phyloP scores from a whole-genome alignment of 1,284 basidiomycete genomes.

The Chalciporus piperatoides region DNA sequence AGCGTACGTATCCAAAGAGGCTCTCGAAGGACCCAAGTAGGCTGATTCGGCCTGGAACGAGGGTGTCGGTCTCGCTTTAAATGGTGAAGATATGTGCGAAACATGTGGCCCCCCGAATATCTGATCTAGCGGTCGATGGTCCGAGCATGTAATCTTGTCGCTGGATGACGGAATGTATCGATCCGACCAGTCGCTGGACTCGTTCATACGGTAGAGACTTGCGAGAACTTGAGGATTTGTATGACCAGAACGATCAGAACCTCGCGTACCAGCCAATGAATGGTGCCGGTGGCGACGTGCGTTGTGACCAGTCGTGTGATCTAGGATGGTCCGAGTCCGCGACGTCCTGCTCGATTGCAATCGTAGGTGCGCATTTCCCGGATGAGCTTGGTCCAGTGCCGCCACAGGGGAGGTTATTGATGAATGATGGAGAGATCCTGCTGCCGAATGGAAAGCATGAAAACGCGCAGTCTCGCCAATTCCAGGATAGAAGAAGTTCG shows the following conservation, averaged over 20 bases:
- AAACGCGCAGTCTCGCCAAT: background rate
- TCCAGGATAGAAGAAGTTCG: constrained; percentile 22
- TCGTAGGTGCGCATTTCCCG: background rate
- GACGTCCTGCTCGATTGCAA: constrained; percentile 1
- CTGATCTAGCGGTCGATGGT: constrained; percentile 27
- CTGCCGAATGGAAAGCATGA: constrained; percentile 6
- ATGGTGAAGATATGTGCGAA: background rate
- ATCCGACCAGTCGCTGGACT: constrained; percentile 11
- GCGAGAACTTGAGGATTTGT: background rate
- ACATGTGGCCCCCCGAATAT: constrained; percentile 19
- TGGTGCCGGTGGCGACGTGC: background rate
- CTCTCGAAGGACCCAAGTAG: background rate
- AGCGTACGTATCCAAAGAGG: constrained; percentile 16
- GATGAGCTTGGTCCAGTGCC: background rate
- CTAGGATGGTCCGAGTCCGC: background rate
- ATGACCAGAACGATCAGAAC: background rate
- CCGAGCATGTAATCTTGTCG: constrained; percentile 28
- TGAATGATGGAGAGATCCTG: background rate
- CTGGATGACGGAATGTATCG: constrained; percentile 29
- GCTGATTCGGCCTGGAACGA: constrained; percentile 4
- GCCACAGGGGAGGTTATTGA: background rate
- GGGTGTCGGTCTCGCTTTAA: constrained; percentile 1
- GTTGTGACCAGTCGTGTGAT: background rate
- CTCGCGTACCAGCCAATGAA: background rate
- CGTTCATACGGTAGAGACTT: background rate